A percentile compares a stretch with the other conserved stretches of the same genome.
phyloP scores from a whole-genome alignment of 2,329 filamentous ascomycete species.

The Colletotrichum scovillei region DNA sequence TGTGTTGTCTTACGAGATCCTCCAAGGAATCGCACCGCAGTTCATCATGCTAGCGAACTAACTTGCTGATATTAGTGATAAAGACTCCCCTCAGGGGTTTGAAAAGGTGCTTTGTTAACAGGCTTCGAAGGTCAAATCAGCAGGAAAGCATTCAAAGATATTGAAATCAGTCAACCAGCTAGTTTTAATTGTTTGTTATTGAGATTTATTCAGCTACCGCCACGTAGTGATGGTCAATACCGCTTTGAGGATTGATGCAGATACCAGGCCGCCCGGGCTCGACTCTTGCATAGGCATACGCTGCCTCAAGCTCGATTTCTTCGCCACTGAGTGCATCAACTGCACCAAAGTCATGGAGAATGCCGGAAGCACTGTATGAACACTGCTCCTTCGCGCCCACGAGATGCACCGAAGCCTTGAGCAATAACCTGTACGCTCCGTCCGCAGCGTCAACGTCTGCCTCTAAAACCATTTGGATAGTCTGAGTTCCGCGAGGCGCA shows the following conservation, averaged over 20 bases:
- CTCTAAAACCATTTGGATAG: background rate
- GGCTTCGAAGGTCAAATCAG: background rate
- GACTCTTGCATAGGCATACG: background rate
- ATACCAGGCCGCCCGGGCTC: background rate
- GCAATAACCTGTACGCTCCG: background rate
- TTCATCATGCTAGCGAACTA: no score
- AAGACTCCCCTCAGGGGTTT: background rate
- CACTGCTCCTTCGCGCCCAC: background rate
- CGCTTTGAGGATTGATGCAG: background rate
- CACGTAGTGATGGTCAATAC: background rate
- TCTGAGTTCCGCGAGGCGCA: background rate
- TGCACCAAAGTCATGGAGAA: background rate
- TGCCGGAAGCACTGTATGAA: background rate
- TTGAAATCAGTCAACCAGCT: background rate
- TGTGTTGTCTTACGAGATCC: no score
- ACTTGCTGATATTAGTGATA: background rate
- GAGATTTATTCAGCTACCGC: background rate
- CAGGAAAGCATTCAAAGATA: background rate
- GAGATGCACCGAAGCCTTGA: background rate
- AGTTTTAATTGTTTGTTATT: background rate
- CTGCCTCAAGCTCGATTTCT: slow-evolving; percentile 1
- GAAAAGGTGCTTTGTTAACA: background rate
- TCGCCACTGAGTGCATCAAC: background rate
- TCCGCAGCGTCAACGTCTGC: background rate
- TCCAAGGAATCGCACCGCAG: no score